phyloP scores from a whole-genome alignment of 176 grass and related monocot genomes.

The Rhynchospora pubera region DNA sequence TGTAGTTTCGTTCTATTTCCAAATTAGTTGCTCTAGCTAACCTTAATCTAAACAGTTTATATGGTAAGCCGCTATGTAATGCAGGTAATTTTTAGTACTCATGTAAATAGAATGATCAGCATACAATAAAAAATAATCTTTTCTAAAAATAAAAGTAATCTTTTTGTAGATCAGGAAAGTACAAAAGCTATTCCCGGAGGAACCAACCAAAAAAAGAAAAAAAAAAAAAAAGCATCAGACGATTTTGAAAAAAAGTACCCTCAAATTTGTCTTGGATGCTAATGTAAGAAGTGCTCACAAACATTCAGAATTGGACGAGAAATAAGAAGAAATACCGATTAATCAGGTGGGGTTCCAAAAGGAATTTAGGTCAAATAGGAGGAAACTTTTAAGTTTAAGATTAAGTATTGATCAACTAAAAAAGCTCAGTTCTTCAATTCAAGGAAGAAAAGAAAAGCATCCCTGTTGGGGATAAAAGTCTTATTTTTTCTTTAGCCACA shows the following conservation, averaged over 20 bases:
- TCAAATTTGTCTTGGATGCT: neutral
- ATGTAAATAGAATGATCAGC: neutral
- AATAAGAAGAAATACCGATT: neutral
- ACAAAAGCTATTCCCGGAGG: neutral
- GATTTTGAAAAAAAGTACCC: neutral
- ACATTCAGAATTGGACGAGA: neutral
- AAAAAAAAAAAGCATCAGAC: neutral
- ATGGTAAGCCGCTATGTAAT: neutral
- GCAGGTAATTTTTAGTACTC: neutral
- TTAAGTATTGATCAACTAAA: neutral
- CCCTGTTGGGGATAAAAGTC: conserved; percentile 1
- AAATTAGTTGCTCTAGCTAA: conserved; percentile 1
- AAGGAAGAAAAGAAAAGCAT: neutral
- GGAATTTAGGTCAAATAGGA: neutral
- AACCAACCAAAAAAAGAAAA: neutral
- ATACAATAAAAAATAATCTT: neutral
- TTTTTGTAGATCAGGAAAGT: neutral
- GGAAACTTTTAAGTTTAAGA: neutral
- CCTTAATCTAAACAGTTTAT: neutral
- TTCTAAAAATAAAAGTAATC: neutral
- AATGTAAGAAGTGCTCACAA: neutral
- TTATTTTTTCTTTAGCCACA: conserved; percentile 1
- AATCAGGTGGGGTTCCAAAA: neutral
- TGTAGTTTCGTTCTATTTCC: neutral
- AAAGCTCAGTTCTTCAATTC: neutral